These are phyloP conservation scores for Sicyos baderoa DNA, from an alignment of 306 rosid genomes.

Conservation along the genomic window DNA sequence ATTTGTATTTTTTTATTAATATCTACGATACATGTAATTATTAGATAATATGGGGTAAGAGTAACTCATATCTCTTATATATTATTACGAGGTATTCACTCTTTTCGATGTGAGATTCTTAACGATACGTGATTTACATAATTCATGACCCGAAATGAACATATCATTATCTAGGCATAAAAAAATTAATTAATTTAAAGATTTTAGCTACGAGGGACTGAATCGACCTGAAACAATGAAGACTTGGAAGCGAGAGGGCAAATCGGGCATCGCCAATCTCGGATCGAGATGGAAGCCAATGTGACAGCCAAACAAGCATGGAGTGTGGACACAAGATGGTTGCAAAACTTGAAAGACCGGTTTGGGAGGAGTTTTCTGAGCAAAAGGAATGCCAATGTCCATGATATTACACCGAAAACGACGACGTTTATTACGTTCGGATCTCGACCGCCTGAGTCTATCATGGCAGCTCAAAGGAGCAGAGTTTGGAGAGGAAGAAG, in stretches of 20 bases:
- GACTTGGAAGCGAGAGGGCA: slow-evolving; percentile 52
- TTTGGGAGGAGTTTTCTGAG: slow-evolving; percentile 37
- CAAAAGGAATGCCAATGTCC: slow-evolving; percentile 49
- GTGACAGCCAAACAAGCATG: slow-evolving; percentile 65
- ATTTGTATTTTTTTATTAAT: too few species aligned
- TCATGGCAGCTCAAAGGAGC: slow-evolving; percentile 12
- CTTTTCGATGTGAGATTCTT: too few species aligned
- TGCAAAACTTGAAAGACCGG: slow-evolving; percentile 53
- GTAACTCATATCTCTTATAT: too few species aligned
- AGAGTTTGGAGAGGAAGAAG: not conserved
- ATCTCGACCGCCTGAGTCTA: not conserved
- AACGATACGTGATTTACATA: too few species aligned
- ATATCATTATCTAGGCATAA: too few species aligned
- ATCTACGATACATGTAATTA: too few species aligned
- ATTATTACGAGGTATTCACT: too few species aligned
- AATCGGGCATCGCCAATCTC: slow-evolving; percentile 67
- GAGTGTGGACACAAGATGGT: slow-evolving; percentile 53
- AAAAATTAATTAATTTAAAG: not conserved
- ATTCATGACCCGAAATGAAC: not conserved
- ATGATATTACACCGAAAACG: slow-evolving; percentile 52
- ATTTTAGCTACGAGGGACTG: too few species aligned
- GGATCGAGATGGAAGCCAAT: slow-evolving; percentile 49
- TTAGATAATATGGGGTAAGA: too few species aligned
- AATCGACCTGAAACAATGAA: slow-evolving; percentile 48
- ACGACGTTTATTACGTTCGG: slow-evolving; percentile 23